Percentiles rank a stretch among this genome's conserved stretches.
phyloP scores from a whole-genome alignment of 192 early-diverging fungal species.

The Backusella sp. region DNA sequence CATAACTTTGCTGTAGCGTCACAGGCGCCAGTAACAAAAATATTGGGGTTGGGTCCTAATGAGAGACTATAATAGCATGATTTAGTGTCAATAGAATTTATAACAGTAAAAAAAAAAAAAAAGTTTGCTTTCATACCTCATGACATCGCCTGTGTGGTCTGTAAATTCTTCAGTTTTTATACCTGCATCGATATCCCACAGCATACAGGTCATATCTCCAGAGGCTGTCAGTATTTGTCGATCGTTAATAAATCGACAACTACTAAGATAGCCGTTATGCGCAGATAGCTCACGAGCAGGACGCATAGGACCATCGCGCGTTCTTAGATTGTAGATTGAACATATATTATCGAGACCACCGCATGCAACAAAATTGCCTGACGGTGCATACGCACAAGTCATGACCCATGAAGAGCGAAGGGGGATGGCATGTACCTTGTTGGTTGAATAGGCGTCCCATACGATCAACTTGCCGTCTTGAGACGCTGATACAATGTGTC shows the following conservation, averaged over 20 bases:
- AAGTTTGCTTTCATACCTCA: conserved; percentile 57
- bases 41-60: conserved; percentile 88
- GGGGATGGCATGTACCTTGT: conserved; percentile 99
- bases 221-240: conserved; percentile 93
- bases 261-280: conserved; percentile 96
- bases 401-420: conserved; percentile 99
- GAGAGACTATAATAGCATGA: conserved; percentile 78
- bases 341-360: conserved; percentile 99
- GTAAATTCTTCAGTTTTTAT: conserved; percentile 96
- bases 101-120: not conserved
- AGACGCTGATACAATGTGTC: conserved; percentile 96
- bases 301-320: conserved; percentile 91
- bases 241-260: conserved; percentile 97
- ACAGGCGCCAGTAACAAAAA: conserved; percentile 98
- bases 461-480: conserved; percentile 99
- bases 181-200: conserved; percentile 99
- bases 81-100: not conserved
- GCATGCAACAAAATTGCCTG: conserved; percentile 98
- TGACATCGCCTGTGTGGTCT: conserved; percentile 98
- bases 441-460: conserved; percentile 98
- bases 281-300: conserved; percentile 94
- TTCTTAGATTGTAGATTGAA: conserved; percentile 97
- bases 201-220: conserved; percentile 99
- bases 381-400: conserved; percentile 99
- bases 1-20: conserved; percentile 99